A percentile compares a stretch with the other conserved stretches of the same genome.
Evolutionary conservation across 345 rosid species (phyloP).

Genomic region (Nephelium lappaceum): DNA sequence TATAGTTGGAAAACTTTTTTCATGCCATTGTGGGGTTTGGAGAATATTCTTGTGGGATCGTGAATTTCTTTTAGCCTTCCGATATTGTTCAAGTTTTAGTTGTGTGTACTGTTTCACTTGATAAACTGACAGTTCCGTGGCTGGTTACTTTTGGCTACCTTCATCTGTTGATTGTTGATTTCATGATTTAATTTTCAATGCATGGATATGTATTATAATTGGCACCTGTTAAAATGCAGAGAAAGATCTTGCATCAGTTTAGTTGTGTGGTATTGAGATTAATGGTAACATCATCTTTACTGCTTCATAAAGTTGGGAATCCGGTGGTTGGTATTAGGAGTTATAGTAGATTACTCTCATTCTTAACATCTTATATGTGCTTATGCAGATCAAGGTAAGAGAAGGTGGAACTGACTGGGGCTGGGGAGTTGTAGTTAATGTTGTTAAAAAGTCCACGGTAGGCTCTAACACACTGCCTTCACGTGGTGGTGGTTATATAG

Average conservation of each 20-base stretch:
- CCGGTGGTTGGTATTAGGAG: not conserved
- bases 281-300: not conserved
- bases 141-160: not conserved
- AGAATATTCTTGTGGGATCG: not conserved
- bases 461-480: constrained; percentile 60
- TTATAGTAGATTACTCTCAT: not conserved
- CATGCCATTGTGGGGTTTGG: not conserved
- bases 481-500: constrained; percentile 75
- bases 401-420: constrained; percentile 99
- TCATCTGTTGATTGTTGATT: not conserved
- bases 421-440: constrained; percentile 98
- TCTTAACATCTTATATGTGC: constrained; percentile 8
- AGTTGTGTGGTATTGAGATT: not conserved
- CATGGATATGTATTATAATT: not conserved
- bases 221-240: not conserved
- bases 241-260: not conserved
- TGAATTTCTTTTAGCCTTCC: constrained; percentile 9
- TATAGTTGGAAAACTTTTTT: not conserved
- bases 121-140: not conserved
- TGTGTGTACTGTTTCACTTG: not conserved
- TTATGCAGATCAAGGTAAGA: constrained; percentile 80
- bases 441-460: constrained; percentile 70
- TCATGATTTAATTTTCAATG: not conserved
- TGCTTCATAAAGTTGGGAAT: constrained; percentile 3
- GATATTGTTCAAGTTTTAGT: not conserved